These are phyloP conservation scores for Cardamine resedifolia DNA, from an alignment of 345 rosid genomes.

Conservation along the genomic window DNA sequence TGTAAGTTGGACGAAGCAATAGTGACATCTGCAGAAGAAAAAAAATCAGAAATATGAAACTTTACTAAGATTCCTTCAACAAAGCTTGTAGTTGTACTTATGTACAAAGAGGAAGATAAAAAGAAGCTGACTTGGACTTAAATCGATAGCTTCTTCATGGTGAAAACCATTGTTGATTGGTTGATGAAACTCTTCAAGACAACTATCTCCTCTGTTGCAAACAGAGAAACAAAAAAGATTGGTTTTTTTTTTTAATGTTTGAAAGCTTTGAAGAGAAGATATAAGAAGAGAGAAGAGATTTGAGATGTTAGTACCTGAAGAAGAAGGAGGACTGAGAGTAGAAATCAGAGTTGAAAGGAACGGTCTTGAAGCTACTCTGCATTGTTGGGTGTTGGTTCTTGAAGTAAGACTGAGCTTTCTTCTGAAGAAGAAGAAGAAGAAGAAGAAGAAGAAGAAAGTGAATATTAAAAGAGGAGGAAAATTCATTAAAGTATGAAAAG, in stretches of 20 bases:
- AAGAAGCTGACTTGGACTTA: constrained; percentile 67
- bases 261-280: background rate
- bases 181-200: constrained; percentile 79
- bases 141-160: constrained; percentile 65
- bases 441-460: constrained; percentile 34
- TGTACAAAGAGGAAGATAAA: background rate
- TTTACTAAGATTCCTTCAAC: constrained; percentile 37
- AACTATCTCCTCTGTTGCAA: constrained; percentile 46
- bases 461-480: constrained; percentile 4
- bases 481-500: constrained; percentile 34
- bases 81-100: constrained; percentile 14
- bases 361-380: constrained; percentile 84
- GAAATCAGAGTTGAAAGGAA: constrained; percentile 50
- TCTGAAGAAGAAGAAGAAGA: constrained; percentile 34
- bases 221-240: constrained; percentile 2
- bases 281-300: background rate
- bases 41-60: constrained; percentile 53
- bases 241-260: background rate
- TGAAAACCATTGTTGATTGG: constrained; percentile 52
- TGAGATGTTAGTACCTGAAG: constrained; percentile 51
- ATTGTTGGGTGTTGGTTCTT: constrained; percentile 25
- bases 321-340: constrained; percentile 67
- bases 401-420: constrained; percentile 28
- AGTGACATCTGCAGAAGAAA: constrained; percentile 53
- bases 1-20: constrained; percentile 54